Base-by-base conservation (phyloP, 192 early-diverging fungal species). In the Gryganskiella cystojenkinii region DNA sequence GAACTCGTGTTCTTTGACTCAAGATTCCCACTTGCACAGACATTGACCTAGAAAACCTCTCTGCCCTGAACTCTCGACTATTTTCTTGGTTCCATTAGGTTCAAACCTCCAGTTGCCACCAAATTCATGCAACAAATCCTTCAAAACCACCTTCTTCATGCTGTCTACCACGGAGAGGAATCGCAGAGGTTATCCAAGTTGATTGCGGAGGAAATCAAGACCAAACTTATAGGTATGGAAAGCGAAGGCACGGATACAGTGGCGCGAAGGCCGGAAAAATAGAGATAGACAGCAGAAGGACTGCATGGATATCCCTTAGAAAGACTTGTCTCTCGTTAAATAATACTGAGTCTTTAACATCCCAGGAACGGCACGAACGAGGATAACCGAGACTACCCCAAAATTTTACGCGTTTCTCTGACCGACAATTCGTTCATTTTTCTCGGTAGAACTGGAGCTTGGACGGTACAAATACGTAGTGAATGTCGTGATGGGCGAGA, bases 41-140 rank as follows among this genome's bases (percentile, higher is more conserved):
- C n/a, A n/a, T n/a, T n/a, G n/a, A n/a, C n/a, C n/a, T n/a, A n/a
- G n/a, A n/a, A n/a, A n/a, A n/a, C n/a, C n/a, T n/a, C n/a, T n/a
- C n/a, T n/a, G n/a, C n/a, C n/a, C n/a, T n/a, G n/a, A n/a, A n/a
- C n/a, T n/a, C n/a, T n/a, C n/a, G n/a, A n/a, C n/a, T n/a, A n/a
- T n/a, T n/a, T n/a, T n/a, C n/a, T n/a, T 19, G 0, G 0, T 28
- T 7, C 47, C 17, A 31, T 7, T 64, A 76, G 72, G 52, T 76
- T 76, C 53, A 57, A 59, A 47, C 72, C 72, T 15, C 58, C 57
- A 9, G 72, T 76, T 17, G 72, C 72, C 19, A 67, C 65, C 54
- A 76, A 76, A 58, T 76, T 76, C 65, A 76, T 76, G 59, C 65
- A 68, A 35, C 64, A 76, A 44, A 67, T 76, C 59, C 58, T 76